phyloP scores from a whole-genome alignment of 2,329 filamentous ascomycete genomes.

The Colletotrichum graminicola region DNA sequence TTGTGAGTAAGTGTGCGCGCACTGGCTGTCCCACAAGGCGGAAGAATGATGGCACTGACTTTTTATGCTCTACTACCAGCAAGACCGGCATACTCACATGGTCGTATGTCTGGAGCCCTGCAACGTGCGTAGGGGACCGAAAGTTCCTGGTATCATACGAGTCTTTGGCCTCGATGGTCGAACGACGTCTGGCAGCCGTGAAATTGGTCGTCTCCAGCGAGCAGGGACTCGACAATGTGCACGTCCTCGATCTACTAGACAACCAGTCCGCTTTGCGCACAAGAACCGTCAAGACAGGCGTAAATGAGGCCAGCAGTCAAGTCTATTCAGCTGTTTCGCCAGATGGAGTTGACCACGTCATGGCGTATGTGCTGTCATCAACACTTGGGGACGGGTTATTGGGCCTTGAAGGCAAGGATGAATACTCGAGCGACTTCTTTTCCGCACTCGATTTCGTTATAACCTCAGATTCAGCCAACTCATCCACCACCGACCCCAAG shows the following conservation, averaged over 20 bases:
- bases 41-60: background rate
- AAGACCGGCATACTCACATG: background rate
- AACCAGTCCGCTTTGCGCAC: background rate
- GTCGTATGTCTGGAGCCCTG: background rate
- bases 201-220: background rate
- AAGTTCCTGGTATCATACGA: background rate
- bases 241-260: background rate
- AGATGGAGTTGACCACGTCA: background rate
- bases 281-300: background rate
- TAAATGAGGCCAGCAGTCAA: background rate
- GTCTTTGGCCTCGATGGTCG: background rate
- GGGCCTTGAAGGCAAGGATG: background rate
- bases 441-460: background rate
- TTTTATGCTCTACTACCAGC: background rate
- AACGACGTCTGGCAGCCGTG: background rate
- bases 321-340: background rate
- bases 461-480: background rate
- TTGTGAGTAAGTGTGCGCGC: conserved; percentile 12
- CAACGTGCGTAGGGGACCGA: background rate
- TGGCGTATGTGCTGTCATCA: background rate
- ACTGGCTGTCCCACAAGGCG: background rate
- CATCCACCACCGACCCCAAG: background rate
- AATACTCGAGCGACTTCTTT: background rate
- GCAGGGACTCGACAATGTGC: background rate
- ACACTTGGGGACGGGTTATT: background rate